Percentiles rank a stretch among this genome's conserved stretches.
phyloP scores from a whole-genome alignment of 257 asterid genomes.

The Leonotis leonurus region DNA sequence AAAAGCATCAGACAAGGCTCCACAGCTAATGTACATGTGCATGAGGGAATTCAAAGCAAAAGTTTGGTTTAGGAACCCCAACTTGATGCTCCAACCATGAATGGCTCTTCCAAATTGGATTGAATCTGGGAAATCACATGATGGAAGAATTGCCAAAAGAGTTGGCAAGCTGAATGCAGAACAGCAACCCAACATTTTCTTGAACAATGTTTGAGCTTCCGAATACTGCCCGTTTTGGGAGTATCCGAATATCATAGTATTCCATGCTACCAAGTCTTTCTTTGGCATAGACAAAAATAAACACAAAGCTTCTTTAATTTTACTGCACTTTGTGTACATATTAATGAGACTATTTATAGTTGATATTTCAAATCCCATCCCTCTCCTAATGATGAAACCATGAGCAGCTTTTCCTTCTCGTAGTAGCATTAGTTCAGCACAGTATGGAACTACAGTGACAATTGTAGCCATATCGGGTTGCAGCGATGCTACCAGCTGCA shows the following conservation, averaged over 20 bases:
- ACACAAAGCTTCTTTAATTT: slow-evolving; percentile 29
- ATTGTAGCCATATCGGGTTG: slow-evolving; percentile 48
- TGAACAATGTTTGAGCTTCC: slow-evolving; percentile 49
- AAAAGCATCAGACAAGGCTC: slow-evolving; percentile 37
- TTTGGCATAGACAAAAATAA: slow-evolving; percentile 38
- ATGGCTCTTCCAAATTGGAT: slow-evolving; percentile 43
- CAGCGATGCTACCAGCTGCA: slow-evolving; percentile 42
- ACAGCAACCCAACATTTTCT: slow-evolving; percentile 29
- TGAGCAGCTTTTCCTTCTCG: slow-evolving; percentile 55
- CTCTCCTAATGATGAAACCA: slow-evolving; percentile 46
- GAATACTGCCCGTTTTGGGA: slow-evolving; percentile 35
- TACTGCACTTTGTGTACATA: slow-evolving; percentile 45
- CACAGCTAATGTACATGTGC: slow-evolving; percentile 52
- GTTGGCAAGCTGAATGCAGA: slow-evolving; percentile 44
- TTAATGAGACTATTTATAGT: slow-evolving; percentile 46
- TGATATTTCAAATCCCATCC: slow-evolving; percentile 33
- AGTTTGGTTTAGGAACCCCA: slow-evolving; percentile 35
- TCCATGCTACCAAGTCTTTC: slow-evolving; percentile 62
- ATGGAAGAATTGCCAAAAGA: slow-evolving; percentile 42
- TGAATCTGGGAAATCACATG: slow-evolving; percentile 46
- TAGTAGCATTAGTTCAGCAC: slow-evolving; percentile 42
- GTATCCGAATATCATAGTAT: slow-evolving; percentile 59
- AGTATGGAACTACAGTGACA: slow-evolving; percentile 36
- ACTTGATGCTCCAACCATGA: slow-evolving; percentile 57
- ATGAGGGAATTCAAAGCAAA: slow-evolving; percentile 49